phyloP scores from a whole-genome alignment of 1,139 yeast genomes.

The Yamadazyma songkhlaensis region DNA sequence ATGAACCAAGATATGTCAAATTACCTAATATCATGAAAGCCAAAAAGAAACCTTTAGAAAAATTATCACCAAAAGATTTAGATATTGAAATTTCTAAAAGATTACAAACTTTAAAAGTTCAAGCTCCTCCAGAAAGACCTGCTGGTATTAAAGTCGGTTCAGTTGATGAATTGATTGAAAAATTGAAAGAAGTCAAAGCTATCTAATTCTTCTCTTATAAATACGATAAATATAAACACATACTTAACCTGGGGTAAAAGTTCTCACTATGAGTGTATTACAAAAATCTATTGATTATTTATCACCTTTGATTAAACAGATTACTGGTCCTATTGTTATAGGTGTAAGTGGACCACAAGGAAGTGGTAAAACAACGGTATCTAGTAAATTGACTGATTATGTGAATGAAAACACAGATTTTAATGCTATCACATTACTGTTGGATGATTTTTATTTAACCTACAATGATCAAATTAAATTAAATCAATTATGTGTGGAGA shows the following conservation, averaged over 20 bases:
- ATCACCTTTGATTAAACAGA: not conserved
- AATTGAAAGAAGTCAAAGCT: slow-evolving; percentile 70
- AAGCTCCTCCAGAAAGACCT: slow-evolving; percentile 80
- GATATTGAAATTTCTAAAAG: slow-evolving; percentile 65
- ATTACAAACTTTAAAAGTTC: slow-evolving; percentile 67
- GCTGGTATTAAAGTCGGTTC: slow-evolving; percentile 78
- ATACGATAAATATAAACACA: not conserved
- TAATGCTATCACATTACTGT: slow-evolving; percentile 57
- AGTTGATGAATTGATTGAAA: slow-evolving; percentile 79
- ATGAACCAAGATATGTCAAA: slow-evolving; percentile 91
- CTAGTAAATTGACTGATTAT: slow-evolving; percentile 40
- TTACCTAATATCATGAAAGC: slow-evolving; percentile 98
- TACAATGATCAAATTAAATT: slow-evolving; percentile 54
- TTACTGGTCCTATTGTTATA: slow-evolving; percentile 48
- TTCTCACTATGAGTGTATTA: slow-evolving; percentile 1
- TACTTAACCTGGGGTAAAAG: no score
- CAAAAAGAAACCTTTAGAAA: slow-evolving; percentile 88
- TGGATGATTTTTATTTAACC: slow-evolving; percentile 84
- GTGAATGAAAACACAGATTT: slow-evolving; percentile 33
- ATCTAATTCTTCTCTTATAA: slow-evolving; percentile 22
- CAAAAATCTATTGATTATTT: not conserved
- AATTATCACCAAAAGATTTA: slow-evolving; percentile 65
- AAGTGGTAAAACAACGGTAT: slow-evolving; percentile 78
- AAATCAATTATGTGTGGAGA: slow-evolving; percentile 27
- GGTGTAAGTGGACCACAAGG: slow-evolving; percentile 93